phyloP scores from a whole-genome alignment of 1,139 yeast species.

The Hyphopichia pseudoburtonii region DNA sequence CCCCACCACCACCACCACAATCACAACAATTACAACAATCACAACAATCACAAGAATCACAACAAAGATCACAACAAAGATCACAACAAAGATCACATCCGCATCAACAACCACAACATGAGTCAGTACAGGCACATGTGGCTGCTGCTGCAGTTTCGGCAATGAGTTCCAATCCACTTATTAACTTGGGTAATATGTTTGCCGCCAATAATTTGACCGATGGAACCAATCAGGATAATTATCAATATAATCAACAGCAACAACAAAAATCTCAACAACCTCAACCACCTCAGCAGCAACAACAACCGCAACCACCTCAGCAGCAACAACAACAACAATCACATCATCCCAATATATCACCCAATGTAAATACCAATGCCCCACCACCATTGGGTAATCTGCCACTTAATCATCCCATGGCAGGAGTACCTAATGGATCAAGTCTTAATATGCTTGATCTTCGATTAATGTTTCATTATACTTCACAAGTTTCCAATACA shows the following conservation, averaged over 20 bases:
- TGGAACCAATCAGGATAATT: background rate
- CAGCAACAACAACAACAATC: conserved; percentile 2
- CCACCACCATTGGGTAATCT: conserved; percentile 10
- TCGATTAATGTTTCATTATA: conserved; percentile 82
- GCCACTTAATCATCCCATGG: conserved; percentile 15
- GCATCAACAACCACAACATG: conserved; percentile 2
- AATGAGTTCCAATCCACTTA: conserved; percentile 1
- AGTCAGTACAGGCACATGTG: background rate
- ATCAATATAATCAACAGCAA: conserved; percentile 4
- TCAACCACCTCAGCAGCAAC: conserved; percentile 4
- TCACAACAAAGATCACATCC: conserved; percentile 1
- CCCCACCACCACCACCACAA: conserved; percentile 1
- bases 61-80: conserved; percentile 13
- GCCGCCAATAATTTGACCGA: background rate
- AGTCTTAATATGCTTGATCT: conserved; percentile 72
- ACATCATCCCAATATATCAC: conserved; percentile 26
- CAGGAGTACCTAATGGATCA: conserved; percentile 16
- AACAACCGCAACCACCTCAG: conserved; percentile 7
- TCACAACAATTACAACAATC: conserved; percentile 4
- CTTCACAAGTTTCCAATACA: conserved; percentile 79
- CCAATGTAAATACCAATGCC: conserved; percentile 22
- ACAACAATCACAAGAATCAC: conserved; percentile 15
- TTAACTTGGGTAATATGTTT: background rate
- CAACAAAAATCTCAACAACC: conserved; percentile 9
- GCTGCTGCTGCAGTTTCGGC: conserved; percentile 5